These are phyloP conservation scores for Mycena filopes DNA, from an alignment of 768 basidiomycete genomes.

Conservation along the genomic window DNA sequence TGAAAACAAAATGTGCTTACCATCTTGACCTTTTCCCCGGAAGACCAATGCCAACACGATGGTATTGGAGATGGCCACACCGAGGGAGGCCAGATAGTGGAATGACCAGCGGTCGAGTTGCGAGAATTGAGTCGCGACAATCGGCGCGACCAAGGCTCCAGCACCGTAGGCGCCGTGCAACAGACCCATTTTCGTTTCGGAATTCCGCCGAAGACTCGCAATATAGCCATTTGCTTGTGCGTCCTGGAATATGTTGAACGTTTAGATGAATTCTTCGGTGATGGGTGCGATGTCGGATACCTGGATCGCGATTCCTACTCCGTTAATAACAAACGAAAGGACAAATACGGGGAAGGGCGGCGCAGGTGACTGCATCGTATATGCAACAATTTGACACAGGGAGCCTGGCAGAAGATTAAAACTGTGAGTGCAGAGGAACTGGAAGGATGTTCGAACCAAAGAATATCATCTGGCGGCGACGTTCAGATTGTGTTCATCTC, in stretches of 20 bases:
- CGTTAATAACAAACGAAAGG: conserved; percentile 56
- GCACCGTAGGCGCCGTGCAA: conserved; percentile 74
- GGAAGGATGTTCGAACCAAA: conserved; percentile 3
- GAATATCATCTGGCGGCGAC: conserved; percentile 19
- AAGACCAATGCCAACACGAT: conserved; percentile 67
- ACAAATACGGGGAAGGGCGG: conserved; percentile 75
- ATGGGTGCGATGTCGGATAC: conserved; percentile 45
- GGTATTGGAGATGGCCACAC: conserved; percentile 69
- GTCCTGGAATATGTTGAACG: conserved; percentile 54
- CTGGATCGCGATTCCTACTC: conserved; percentile 55
- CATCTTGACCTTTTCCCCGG: conserved; percentile 75
- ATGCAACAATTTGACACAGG: conserved; percentile 62
- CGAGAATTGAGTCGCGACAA: conserved; percentile 86
- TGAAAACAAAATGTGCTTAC: conserved; percentile 44
- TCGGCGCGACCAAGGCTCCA: conserved; percentile 75
- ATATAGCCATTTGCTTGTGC: conserved; percentile 81
- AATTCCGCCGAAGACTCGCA: conserved; percentile 64
- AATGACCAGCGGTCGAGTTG: conserved; percentile 76
- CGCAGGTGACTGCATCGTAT: conserved; percentile 61
- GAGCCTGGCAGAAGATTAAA: conserved; percentile 52
- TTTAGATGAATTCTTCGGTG: background rate
- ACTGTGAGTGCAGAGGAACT: background rate
- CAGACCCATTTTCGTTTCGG: conserved; percentile 75
- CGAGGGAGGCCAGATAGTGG: conserved; percentile 79
- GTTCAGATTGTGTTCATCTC: background rate